Evolutionary conservation across 2,329 filamentous ascomycete genomes (phyloP).

Genomic region (Thielaviopsis musarum): DNA sequence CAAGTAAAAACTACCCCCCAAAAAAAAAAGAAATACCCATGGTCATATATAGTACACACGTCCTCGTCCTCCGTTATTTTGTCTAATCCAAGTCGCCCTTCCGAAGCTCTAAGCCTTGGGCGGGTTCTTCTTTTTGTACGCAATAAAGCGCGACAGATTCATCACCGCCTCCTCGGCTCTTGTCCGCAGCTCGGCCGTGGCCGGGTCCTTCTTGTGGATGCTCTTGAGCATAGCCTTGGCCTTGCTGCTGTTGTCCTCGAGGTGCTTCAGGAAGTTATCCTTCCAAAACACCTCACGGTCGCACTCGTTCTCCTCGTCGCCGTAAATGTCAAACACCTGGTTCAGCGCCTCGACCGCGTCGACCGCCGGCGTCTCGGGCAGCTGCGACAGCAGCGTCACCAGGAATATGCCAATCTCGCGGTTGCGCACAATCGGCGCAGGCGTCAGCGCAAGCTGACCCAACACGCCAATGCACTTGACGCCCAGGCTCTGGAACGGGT

Average conservation of each 20-base stretch:
- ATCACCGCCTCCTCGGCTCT: slow-evolving; percentile 43
- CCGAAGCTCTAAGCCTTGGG: slow-evolving; percentile 17
- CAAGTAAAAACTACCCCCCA: no score
- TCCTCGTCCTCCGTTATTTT: no score
- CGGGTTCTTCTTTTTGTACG: slow-evolving; percentile 45
- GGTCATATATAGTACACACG: not conserved
- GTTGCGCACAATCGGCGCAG: slow-evolving; percentile 36
- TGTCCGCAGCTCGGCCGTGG: slow-evolving; percentile 35
- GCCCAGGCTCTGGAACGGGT: slow-evolving; percentile 44
- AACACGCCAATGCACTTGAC: slow-evolving; percentile 52
- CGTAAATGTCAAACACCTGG: slow-evolving; percentile 51
- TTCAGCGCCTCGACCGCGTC: slow-evolving; percentile 48
- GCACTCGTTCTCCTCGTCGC: slow-evolving; percentile 39
- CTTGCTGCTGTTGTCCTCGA: slow-evolving; percentile 38
- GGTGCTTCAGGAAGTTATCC: slow-evolving; percentile 39
- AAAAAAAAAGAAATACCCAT: not conserved
- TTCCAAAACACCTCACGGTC: slow-evolving; percentile 49
- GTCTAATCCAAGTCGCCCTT: no score
- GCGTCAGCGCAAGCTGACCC: slow-evolving; percentile 42
- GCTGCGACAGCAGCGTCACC: slow-evolving; percentile 32
- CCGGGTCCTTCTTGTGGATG: slow-evolving; percentile 37
- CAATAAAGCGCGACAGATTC: slow-evolving; percentile 44
- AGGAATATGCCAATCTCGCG: slow-evolving; percentile 48
- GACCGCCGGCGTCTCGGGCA: slow-evolving; percentile 36
- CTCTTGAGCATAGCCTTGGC: slow-evolving; percentile 38